Percentiles rank a stretch among this genome's conserved stretches.
These are phyloP conservation scores for Torulaspora franciscae DNA, from an alignment of 805 yeast species.

Conservation along the genomic window DNA sequence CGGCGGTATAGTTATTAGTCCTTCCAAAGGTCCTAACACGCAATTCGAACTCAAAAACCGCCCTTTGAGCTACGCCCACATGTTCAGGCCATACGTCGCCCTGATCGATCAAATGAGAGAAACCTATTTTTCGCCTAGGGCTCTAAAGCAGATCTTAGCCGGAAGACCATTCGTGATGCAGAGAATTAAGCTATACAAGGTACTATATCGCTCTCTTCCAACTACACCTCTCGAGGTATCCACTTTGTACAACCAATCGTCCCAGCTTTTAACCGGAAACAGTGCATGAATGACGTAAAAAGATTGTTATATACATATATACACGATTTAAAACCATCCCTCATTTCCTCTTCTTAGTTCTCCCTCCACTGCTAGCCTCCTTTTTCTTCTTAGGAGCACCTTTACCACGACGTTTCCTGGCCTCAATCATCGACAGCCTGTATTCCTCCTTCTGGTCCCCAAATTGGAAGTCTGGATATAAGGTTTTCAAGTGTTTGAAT, in stretches of 20 bases:
- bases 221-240: slow-evolving; percentile 31
- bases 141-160: slow-evolving; percentile 39
- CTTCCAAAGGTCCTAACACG: slow-evolving; percentile 14
- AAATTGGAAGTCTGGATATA: slow-evolving; percentile 48
- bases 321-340: slow-evolving; percentile 4
- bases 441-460: slow-evolving; percentile 66
- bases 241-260: slow-evolving; percentile 19
- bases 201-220: slow-evolving; percentile 52
- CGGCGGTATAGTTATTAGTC: slow-evolving; percentile 45
- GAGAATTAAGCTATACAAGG: slow-evolving; percentile 45
- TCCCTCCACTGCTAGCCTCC: slow-evolving; percentile 38
- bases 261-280: slow-evolving; percentile 3
- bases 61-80: slow-evolving; percentile 41
- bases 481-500: slow-evolving; percentile 51
- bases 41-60: slow-evolving; percentile 37
- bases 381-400: slow-evolving; percentile 80
- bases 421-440: slow-evolving; percentile 58
- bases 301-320: slow-evolving; percentile 8
- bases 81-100: slow-evolving; percentile 47
- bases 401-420: slow-evolving; percentile 78
- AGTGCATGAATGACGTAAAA: not conserved
- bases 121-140: slow-evolving; percentile 41
- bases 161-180: slow-evolving; percentile 46
- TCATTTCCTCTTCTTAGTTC: slow-evolving; percentile 37
- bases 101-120: slow-evolving; percentile 39